phyloP scores from a whole-genome alignment of 257 asterid species.

The Craterostigma plantagineum region DNA sequence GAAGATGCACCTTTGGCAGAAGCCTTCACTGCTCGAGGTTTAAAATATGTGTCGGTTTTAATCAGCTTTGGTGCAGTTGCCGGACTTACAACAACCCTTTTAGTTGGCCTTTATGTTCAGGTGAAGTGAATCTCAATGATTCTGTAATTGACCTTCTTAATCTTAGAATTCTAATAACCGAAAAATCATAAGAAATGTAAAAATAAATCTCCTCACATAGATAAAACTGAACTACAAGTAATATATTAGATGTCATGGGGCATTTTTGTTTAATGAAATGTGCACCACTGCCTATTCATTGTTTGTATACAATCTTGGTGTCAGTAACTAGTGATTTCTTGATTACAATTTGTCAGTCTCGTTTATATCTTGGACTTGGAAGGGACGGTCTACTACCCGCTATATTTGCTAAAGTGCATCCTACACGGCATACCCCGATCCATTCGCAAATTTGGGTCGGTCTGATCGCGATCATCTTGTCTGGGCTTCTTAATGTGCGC shows the following conservation, averaged over 20 bases:
- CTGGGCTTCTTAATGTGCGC: conserved; percentile 69
- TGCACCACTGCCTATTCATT: too few species aligned
- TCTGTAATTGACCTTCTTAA: too few species aligned
- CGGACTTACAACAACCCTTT: conserved; percentile 85
- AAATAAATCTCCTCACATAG: too few species aligned
- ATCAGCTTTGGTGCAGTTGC: conserved; percentile 96
- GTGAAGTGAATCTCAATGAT: conserved; percentile 14
- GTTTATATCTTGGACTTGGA: conserved; percentile 90
- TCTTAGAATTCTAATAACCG: too few species aligned
- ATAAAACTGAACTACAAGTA: too few species aligned
- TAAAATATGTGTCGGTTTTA: conserved; percentile 59
- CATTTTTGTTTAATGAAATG: too few species aligned
- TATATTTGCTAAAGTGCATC: conserved; percentile 64
- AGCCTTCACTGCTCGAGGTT: conserved; percentile 68
- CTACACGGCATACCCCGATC: conserved; percentile 62
- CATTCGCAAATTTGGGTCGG: conserved; percentile 95
- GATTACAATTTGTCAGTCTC: conserved; percentile 36
- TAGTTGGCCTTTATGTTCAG: conserved; percentile 97
- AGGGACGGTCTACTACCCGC: conserved; percentile 86
- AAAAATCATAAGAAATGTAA: too few species aligned
- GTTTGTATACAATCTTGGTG: too few species aligned
- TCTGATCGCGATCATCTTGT: conserved; percentile 56
- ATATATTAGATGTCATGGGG: too few species aligned
- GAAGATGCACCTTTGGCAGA: conserved; percentile 90
- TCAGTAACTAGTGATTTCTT: background rate